phyloP scores from a whole-genome alignment of 2,329 filamentous ascomycete species.

The Ophiostoma sp. region DNA sequence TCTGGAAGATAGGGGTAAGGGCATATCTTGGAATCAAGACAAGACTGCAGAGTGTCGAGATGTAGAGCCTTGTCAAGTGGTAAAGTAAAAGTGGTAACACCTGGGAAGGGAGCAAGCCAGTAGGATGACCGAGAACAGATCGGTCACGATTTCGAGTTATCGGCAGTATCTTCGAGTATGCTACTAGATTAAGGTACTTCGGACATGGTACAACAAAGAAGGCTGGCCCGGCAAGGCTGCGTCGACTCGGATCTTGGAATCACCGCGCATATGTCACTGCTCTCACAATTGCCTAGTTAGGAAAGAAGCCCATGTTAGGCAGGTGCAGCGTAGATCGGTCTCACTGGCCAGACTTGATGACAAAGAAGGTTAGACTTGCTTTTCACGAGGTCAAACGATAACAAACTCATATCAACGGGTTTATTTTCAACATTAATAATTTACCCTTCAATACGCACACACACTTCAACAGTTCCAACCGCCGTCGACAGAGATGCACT shows the following conservation, averaged over 20 bases:
- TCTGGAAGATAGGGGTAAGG: neutral
- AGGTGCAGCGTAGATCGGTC: neutral
- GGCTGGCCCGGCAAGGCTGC: neutral
- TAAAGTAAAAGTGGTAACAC: no score
- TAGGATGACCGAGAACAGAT: neutral
- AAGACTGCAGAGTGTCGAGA: neutral
- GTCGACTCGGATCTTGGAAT: neutral
- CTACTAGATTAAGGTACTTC: no score
- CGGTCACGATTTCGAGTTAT: no score
- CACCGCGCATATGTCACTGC: neutral
- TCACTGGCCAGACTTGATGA: neutral
- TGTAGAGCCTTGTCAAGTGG: neutral
- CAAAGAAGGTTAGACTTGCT: conserved; percentile 3
- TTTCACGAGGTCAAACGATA: neutral
- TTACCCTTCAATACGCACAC: neutral
- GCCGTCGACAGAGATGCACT: conserved; percentile 24
- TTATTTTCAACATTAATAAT: neutral
- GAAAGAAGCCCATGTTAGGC: conserved; percentile 13
- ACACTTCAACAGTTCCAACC: conserved; percentile 22
- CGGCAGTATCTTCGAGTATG: no score
- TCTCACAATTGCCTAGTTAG: conserved; percentile 5
- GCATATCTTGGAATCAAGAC: neutral
- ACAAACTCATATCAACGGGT: neutral
- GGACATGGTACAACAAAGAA: neutral
- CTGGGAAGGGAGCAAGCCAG: neutral